phyloP scores from a whole-genome alignment of 192 early-diverging fungal genomes.

The Backusella westeae region DNA sequence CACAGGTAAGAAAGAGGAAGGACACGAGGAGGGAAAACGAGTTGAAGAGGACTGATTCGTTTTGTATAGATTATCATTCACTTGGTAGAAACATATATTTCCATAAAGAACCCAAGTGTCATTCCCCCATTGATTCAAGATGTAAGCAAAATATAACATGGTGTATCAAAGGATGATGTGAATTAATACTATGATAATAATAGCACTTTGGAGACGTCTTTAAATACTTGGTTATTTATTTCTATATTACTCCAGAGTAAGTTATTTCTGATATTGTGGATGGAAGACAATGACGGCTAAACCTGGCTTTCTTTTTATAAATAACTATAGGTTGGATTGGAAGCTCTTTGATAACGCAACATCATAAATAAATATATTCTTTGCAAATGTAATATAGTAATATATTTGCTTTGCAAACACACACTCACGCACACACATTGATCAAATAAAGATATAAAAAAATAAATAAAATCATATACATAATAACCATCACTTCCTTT shows the following conservation, averaged over 20 bases:
- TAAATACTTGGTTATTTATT: background rate
- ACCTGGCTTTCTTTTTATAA: background rate
- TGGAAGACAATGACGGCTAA: background rate
- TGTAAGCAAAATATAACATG: background rate
- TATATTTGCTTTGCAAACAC: no score
- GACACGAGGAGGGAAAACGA: background rate
- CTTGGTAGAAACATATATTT: background rate
- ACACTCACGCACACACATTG: no score
- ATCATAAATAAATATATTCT: background rate
- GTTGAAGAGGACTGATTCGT: background rate
- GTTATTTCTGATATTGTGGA: background rate
- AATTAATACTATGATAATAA: background rate
- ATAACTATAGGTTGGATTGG: background rate
- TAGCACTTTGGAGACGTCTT: slow-evolving; percentile 1
- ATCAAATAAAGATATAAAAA: no score
- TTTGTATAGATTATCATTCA: background rate
- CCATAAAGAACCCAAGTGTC: background rate
- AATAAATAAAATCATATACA: background rate
- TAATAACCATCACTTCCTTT: background rate
- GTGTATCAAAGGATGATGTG: background rate
- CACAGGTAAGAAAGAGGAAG: background rate
- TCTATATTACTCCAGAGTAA: background rate
- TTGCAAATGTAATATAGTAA: no score
- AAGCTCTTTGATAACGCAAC: background rate
- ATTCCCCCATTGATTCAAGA: slow-evolving; percentile 1